Base-by-base conservation (phyloP, 2,329 filamentous ascomycete species). In the Penicillium brasilianum region DNA sequence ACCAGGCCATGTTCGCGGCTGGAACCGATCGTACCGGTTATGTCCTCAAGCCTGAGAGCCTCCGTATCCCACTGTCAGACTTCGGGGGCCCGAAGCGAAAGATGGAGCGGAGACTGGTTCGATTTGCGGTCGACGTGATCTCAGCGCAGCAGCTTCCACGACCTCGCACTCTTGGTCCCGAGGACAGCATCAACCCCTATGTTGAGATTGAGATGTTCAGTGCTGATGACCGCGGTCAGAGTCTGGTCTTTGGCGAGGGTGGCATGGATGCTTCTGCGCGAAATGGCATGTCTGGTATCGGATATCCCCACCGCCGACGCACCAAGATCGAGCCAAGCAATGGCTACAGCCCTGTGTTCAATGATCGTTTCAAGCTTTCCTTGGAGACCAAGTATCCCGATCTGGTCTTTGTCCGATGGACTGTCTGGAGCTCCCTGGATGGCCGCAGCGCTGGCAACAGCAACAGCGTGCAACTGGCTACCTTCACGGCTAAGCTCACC, bases 1-100 rank as follows among this genome's bases (percentile, higher is more conserved):
- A 98, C 75, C 91, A 95, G 68, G 95, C 95, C 72, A 98, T 99
- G 95, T 99, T 97, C 74, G 90, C 93, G 50, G 91, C 92, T 60
- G 92, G 92, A 46, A 89, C 86, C 13, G 95, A 97, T 78, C 87
- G 88, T 58, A 91, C 91, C 2, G 95, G 95, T 48, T 99, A 98
- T 71, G 93, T 98, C 14, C 85, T 97, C 56, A 99, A 99, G 80
- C 94, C 95, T 20, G 86, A 88, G 37, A 91, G 93, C 73, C 87
- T 97, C 63, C 90, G 94, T 25, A 60, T 70, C 7, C 69, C 73
- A 8, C 57, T 63, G 5, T 62, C 65, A 2, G 62, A 63, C 36
- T 63, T 69, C 48, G 69, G 71, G 51, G 70, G 68, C 73, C 67
- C 73, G 55, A 74, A 76, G 56, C 73, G 73, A 67, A 93, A 91